A percentile compares a stretch with the other conserved stretches of the same genome.
Evolutionary conservation across 1,284 basidiomycete genomes (phyloP).

Genomic region (Pyrrhoderma lamaoense): DNA sequence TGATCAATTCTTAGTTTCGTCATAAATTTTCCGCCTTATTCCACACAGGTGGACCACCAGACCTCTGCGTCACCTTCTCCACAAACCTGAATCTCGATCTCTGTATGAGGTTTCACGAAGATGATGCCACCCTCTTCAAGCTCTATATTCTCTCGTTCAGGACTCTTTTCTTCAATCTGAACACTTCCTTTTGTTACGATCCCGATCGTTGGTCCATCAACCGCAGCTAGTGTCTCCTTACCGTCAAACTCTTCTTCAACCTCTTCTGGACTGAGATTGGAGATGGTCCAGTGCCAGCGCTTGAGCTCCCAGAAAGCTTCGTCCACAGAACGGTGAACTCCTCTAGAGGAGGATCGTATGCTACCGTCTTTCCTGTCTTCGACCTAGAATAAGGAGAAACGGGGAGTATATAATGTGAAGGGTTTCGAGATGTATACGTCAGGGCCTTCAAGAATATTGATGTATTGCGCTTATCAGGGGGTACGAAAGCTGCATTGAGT

Average conservation of each 20-base stretch:
- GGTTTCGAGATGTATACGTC: conserved; percentile 18
- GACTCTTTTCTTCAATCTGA: conserved; percentile 10
- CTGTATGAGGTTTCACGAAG: conserved; percentile 16
- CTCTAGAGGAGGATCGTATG: conserved; percentile 20
- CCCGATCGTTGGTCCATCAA: conserved; percentile 20
- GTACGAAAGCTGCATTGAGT: conserved; percentile 30
- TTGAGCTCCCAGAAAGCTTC: conserved; percentile 3
- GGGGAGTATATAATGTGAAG: conserved; percentile 18
- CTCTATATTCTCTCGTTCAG: conserved; percentile 1
- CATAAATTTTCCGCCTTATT: neutral
- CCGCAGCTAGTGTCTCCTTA: conserved; percentile 9
- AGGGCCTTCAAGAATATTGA: conserved; percentile 17
- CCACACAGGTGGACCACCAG: conserved; percentile 20
- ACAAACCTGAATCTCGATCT: conserved; percentile 5
- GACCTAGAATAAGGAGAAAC: conserved; percentile 14
- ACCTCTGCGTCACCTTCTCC: conserved; percentile 11
- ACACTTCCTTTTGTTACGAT: conserved; percentile 18
- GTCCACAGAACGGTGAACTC: conserved; percentile 22
- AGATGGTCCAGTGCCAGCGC: too few species aligned
- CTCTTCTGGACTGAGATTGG: too few species aligned
- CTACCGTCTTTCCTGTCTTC: conserved; percentile 15
- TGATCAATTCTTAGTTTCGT: too few species aligned
- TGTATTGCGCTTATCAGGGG: conserved; percentile 25
- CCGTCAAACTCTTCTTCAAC: neutral
- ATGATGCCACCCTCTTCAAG: conserved; percentile 17